Evolutionary conservation across 176 grass and related monocot species (phyloP).

Genomic region (Oryza rufipogon): DNA sequence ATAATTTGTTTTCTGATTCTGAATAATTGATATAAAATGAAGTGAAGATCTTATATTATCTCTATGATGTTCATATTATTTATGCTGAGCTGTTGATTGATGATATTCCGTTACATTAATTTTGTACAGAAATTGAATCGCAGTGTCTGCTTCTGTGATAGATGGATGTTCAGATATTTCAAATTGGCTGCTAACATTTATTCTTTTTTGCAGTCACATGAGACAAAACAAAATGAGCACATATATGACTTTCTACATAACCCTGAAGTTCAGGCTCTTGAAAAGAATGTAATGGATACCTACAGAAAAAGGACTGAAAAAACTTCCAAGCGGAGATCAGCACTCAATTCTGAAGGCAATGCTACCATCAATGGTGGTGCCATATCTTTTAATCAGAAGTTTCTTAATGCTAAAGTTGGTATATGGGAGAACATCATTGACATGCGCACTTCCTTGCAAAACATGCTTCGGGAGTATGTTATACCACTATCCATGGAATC

Average conservation of each 20-base stretch:
- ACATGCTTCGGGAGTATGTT: slow-evolving; percentile 78
- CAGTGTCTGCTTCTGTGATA: not conserved
- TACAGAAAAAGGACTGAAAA: slow-evolving; percentile 29
- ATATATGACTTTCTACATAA: slow-evolving; percentile 57
- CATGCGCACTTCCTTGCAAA: slow-evolving; percentile 70
- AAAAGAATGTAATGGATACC: slow-evolving; percentile 27
- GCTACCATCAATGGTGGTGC: slow-evolving; percentile 16
- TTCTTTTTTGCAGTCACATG: slow-evolving; percentile 50
- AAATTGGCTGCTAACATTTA: slow-evolving; percentile 32
- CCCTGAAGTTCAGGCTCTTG: slow-evolving; percentile 35
- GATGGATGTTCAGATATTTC: slow-evolving; percentile 22
- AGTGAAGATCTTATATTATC: not conserved
- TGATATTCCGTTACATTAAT: not conserved
- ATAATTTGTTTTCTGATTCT: not conserved
- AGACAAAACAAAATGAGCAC: slow-evolving; percentile 39
- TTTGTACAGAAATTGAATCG: not conserved
- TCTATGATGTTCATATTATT: slow-evolving; percentile 29
- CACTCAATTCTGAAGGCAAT: slow-evolving; percentile 28
- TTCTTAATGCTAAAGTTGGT: slow-evolving; percentile 55
- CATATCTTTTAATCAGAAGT: slow-evolving; percentile 31
- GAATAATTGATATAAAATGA: not conserved
- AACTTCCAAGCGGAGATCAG: slow-evolving; percentile 10
- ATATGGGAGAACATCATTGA: slow-evolving; percentile 74
- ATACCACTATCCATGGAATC: slow-evolving; percentile 10
- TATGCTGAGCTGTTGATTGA: not conserved